Evolutionary conservation across 2,329 filamentous ascomycete species (phyloP).

Genomic region (Coniella lustricola): DNA sequence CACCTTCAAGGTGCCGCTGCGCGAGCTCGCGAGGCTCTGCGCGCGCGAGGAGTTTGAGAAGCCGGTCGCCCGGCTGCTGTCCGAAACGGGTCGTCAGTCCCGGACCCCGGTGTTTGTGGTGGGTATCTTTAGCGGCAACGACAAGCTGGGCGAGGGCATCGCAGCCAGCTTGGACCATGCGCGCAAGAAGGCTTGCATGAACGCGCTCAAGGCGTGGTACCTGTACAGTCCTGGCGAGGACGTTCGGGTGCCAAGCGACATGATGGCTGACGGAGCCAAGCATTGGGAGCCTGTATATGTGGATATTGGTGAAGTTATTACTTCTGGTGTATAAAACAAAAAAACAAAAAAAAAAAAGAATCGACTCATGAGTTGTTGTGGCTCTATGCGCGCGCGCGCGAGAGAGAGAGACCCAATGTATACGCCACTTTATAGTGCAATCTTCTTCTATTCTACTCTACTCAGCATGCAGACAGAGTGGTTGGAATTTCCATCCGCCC

Average conservation of each 20-base stretch:
- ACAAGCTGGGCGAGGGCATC: conserved; percentile 88
- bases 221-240: conserved; percentile 73
- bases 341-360: too few relatives aligned
- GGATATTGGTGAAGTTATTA: conserved; percentile 65
- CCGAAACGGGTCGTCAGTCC: conserved; percentile 81
- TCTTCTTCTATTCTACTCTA: too few relatives aligned
- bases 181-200: conserved; percentile 71
- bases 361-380: too few relatives aligned
- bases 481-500: too few relatives aligned
- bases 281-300: conserved; percentile 63
- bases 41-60: conserved; percentile 81
- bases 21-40: conserved; percentile 78
- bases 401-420: too few relatives aligned
- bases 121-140: conserved; percentile 83
- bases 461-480: too few relatives aligned
- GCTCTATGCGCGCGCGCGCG: too few relatives aligned
- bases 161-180: conserved; percentile 73
- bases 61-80: conserved; percentile 79
- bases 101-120: conserved; percentile 88
- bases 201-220: conserved; percentile 90
- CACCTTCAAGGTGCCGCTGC: conserved; percentile 73
- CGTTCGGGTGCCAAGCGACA: conserved; percentile 63
- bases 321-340: conserved; percentile 18
- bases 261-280: conserved; percentile 52
- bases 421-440: too few relatives aligned